Evolutionary conservation across 2,329 filamentous ascomycete genomes (phyloP).

Genomic region (Fusarium marasasianum): DNA sequence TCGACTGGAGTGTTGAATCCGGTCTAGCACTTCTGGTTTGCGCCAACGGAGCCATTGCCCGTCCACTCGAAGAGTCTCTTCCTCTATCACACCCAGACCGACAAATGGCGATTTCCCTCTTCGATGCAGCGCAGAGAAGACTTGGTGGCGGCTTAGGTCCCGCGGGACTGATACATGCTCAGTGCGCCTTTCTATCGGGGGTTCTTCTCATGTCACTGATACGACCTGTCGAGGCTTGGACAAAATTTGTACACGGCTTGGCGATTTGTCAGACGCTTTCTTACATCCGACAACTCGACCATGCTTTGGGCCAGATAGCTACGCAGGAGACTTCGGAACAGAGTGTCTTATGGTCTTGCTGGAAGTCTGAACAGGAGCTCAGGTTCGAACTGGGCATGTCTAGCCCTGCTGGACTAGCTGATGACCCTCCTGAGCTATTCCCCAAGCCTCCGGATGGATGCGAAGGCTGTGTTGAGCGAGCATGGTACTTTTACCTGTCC

Average conservation of each 20-base stretch:
- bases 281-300: background rate
- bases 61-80: background rate
- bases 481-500: background rate
- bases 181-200: background rate
- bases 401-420: background rate
- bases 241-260: background rate
- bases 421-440: background rate
- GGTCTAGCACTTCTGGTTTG: background rate
- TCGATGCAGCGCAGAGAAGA: background rate
- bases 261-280: background rate
- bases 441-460: background rate
- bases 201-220: background rate
- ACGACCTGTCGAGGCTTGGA: background rate
- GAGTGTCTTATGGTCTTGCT: background rate
- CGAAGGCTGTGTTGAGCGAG: background rate
- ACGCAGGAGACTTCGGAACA: background rate
- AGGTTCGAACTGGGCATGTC: background rate
- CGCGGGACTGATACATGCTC: background rate
- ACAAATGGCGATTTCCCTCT: background rate
- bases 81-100: background rate
- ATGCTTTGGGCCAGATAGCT: background rate
- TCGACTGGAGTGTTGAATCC: background rate
- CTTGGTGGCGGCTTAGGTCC: background rate
- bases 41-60: background rate
- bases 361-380: background rate